phyloP scores from a whole-genome alignment of 2,329 filamentous ascomycete species.

The Colletotrichum lentis region DNA sequence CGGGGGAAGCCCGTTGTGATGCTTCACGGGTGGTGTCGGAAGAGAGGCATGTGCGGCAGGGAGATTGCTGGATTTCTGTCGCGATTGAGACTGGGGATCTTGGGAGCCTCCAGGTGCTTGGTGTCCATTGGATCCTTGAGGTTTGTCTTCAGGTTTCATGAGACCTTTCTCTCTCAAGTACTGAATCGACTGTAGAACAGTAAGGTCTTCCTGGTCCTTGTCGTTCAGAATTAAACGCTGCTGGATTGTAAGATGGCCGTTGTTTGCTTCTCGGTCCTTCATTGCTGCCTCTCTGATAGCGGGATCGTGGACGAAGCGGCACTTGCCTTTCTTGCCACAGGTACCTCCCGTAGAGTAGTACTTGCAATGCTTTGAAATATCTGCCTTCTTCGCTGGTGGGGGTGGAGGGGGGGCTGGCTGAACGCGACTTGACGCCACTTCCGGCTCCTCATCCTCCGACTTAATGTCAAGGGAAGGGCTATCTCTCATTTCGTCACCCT shows the following conservation, averaged over 20 bases:
- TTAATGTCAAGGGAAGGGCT: conserved; percentile 56
- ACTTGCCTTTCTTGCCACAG: conserved; percentile 78
- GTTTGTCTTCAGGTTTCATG: conserved; percentile 49
- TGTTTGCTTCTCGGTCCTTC: conserved; percentile 70
- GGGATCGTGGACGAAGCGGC: conserved; percentile 74
- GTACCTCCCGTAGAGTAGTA: conserved; percentile 74
- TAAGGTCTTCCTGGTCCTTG: conserved; percentile 72
- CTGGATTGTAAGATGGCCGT: conserved; percentile 71
- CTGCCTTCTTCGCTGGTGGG: conserved; percentile 63
- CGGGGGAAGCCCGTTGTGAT: conserved; percentile 45
- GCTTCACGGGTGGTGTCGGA: conserved; percentile 45
- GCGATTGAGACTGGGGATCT: conserved; percentile 10
- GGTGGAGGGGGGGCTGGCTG: conserved; percentile 49
- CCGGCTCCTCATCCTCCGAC: conserved; percentile 67
- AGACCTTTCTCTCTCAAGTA: conserved; percentile 69
- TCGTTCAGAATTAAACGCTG: conserved; percentile 73
- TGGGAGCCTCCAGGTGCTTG: conserved; percentile 4
- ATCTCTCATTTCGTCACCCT: conserved; percentile 71
- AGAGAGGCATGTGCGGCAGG: conserved; percentile 51
- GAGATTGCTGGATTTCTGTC: conserved; percentile 41
- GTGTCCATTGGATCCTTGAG: conserved; percentile 39
- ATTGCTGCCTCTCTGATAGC: conserved; percentile 70
- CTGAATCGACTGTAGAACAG: conserved; percentile 71
- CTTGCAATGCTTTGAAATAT: conserved; percentile 73
- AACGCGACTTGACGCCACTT: conserved; percentile 62